Evolutionary conservation across 768 basidiomycete genomes (phyloP), one percentile per base, ranked within the genome.

Genomic region (Boletus reticulatus): DNA sequence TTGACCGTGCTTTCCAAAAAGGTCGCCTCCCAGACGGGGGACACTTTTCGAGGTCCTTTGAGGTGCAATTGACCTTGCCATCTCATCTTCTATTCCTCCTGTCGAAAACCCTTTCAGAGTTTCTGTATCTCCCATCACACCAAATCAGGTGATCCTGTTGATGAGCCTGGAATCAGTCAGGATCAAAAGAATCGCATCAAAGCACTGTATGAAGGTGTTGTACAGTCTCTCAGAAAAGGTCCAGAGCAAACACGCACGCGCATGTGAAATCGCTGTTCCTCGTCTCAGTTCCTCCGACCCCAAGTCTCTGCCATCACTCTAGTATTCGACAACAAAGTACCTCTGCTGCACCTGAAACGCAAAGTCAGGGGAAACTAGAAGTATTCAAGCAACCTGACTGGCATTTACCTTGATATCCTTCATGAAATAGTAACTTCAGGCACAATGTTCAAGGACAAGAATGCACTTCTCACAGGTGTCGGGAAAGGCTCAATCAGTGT

Each of bases 401-500:
- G 92, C 51, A 89, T 92, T 22, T 98, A 99, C 73, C 84, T 99
- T 60, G 97, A 99, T 67, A 89, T 99, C 62, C 80, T 99, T 34
- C 92, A 95, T 68, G 97, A 99, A 74, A 98, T 99, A 63, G 97
- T 96, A 6, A 98, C 97, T 0, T 94, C 96, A 6, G 97, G 97
- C 13, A 98, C 95, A 1, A 95, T 94, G 1, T 99, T 98, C 82
- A 91, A 96, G 73, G 96, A 95, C 78, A 99, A 98, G 82, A 98
- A 98, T 65, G 97, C 97, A 3, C 83, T 99, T 17, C 81, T 98
- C 31, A 99, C 97, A 34, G 97, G 97, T 67, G 97, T 98, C 50
- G 97, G 97, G 48, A 96, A 94, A 68, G 96, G 94, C 13, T 97
- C 94, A 4, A 99, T 99, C 62, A 97, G 97, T 55, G 91, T 97